These are phyloP conservation scores for Cenchrus purpureus DNA, from an alignment of 176 grass and related monocot species.

Conservation along the genomic window DNA sequence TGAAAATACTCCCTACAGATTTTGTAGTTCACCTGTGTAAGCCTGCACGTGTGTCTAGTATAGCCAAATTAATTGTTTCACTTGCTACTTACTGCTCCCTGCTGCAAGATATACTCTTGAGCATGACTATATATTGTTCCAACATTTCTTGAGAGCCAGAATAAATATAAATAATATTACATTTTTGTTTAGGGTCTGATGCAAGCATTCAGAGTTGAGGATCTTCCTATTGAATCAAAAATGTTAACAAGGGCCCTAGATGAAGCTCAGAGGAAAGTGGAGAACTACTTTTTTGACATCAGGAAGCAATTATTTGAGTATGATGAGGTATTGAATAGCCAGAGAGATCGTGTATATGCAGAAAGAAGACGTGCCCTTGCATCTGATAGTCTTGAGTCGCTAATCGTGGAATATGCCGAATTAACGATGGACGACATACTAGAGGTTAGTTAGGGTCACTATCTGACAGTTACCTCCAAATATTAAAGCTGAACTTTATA, in stretches of 20 bases:
- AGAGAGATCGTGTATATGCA: conserved; percentile 92
- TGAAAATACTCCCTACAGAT: neutral
- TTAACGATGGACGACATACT: conserved; percentile 98
- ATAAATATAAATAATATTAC: conserved; percentile 19
- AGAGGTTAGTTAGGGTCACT: conserved; percentile 58
- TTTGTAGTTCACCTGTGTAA: conserved; percentile 9
- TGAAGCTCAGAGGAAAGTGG: conserved; percentile 98
- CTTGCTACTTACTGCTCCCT: conserved; percentile 2
- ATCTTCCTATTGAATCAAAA: conserved; percentile 97
- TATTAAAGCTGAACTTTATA: conserved; percentile 1
- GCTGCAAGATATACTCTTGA: conserved; percentile 12
- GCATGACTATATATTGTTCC: neutral
- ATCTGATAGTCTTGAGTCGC: conserved; percentile 81
- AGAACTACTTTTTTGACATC: conserved; percentile 99
- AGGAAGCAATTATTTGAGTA: conserved; percentile 96
- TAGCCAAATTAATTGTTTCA: neutral
- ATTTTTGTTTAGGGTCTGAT: conserved; percentile 73
- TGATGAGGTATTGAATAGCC: conserved; percentile 98
- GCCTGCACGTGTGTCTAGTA: neutral
- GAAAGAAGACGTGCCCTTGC: conserved; percentile 87
- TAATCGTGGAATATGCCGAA: conserved; percentile 96
- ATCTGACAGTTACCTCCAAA: neutral
- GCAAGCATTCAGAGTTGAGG: conserved; percentile 95
- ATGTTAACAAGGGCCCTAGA: conserved; percentile 98
- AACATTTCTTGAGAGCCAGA: conserved; percentile 2